Evolutionary conservation across 306 rosid species (phyloP), one percentile per base, ranked within the genome.

Genomic region (Betula pendula): DNA sequence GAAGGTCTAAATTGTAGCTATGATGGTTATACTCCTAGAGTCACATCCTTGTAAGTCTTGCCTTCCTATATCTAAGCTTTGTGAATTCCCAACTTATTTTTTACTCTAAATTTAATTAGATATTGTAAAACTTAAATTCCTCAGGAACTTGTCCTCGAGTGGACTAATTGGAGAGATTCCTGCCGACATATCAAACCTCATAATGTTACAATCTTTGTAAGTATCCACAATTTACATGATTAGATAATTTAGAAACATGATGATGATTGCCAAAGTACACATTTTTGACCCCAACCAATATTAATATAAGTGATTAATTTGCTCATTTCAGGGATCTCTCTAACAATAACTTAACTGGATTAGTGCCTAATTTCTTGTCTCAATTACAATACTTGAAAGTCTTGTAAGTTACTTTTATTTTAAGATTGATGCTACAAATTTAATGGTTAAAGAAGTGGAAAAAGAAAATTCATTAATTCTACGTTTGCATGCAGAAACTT

Each of bases 251-350:
- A 44, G 19, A 14, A 40, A 53, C 60, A 2, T 7, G 60, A 53
- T 6, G n/a, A 53, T 53, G 27, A 51, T 53, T 8, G 25, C 10
- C 29, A n/a, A 55, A 55, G 17, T 58, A 4, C 0, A 12, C 5
- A 0, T 25, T 12, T 6, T 24, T 0, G 13, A 42, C 1, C 20
- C 8, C 11, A 45, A 33, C 12, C 2, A 56, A 75, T 50, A 1
- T 7, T 74, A 67, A 75, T 56, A 73, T 53, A 65, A 62, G 49
- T 11, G 15, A 13, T 25, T 11, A 6, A 13, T 25, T 31, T 63
- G 3, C 58, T 59, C 5, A 49, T 87, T 70, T 72, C 76, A 89
- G 91, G 85, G 93, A 87, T 85, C 78, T 89, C 65, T 89, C 93
- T 31, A 81, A 88, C 82, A 88, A 88, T 50, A 71, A 59, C 76